These are phyloP conservation scores for Biscutella laevigata DNA, from an alignment of 441 rosid genomes.

Conservation along the genomic window DNA sequence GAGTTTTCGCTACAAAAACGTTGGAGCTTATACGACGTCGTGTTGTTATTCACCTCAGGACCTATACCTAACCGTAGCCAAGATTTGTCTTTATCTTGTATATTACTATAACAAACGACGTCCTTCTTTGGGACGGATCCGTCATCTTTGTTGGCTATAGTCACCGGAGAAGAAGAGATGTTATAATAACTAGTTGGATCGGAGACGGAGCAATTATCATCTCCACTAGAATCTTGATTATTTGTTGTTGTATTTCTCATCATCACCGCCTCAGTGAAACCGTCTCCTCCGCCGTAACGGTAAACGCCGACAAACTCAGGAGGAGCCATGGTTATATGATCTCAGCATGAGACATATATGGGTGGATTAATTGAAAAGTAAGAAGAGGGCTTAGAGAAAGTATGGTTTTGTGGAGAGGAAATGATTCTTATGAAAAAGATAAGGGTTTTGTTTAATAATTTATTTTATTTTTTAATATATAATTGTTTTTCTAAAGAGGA, in stretches of 20 bases:
- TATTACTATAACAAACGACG: slow-evolving; percentile 37
- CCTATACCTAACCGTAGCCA: slow-evolving; percentile 90
- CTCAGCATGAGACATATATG: slow-evolving; percentile 14
- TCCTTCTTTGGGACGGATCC: slow-evolving; percentile 14
- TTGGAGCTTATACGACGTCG: slow-evolving; percentile 24
- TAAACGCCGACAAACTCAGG: slow-evolving; percentile 29
- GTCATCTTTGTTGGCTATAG: slow-evolving; percentile 19
- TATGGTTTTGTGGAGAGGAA: slow-evolving; percentile 37
- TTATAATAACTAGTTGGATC: slow-evolving; percentile 29
- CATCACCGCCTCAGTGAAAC: slow-evolving; percentile 16
- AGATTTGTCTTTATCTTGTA: slow-evolving; percentile 35
- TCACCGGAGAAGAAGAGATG: slow-evolving; percentile 32
- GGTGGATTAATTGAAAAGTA: slow-evolving; percentile 40
- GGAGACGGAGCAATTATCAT: slow-evolving; percentile 38
- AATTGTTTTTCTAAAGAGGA: too few relatives aligned
- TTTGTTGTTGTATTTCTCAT: slow-evolving; percentile 22
- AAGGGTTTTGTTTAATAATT: slow-evolving; percentile 27
- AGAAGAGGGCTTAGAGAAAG: slow-evolving; percentile 35
- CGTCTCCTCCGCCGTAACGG: slow-evolving; percentile 2
- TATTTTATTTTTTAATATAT: neutral
- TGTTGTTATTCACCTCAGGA: slow-evolving; percentile 25
- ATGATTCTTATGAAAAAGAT: slow-evolving; percentile 48
- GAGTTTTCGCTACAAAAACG: slow-evolving; percentile 24
- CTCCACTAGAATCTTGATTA: slow-evolving; percentile 28
- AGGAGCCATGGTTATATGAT: slow-evolving; percentile 49